Base-by-base conservation (phyloP, 305 asterid genomes). In the Vinca major region DNA sequence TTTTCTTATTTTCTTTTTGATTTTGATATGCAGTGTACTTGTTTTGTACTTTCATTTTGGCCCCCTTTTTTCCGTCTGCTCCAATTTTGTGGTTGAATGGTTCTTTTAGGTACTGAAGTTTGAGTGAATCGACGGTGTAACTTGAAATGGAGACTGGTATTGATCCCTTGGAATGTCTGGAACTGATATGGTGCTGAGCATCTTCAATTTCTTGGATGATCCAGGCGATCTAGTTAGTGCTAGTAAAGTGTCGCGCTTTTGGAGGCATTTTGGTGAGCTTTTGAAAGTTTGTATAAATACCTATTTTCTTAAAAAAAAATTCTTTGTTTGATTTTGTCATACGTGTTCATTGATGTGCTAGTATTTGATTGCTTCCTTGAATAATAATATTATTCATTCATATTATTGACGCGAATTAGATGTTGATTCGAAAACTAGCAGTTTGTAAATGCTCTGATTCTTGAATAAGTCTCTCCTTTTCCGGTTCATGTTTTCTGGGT, bases 181-280 rank as follows among this genome's bases (percentile, higher is more conserved):
- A 73, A 14, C 16, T 47, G 87, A 83, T 52, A 37, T 75, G 58
- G 67, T 61, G 58, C 48, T 40, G 19, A 63, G 44, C 39, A 68
- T 86, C 50, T 21, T 86, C 71, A 11, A 13, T 16, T 68, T 48
- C 54, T 70, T 84, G 77, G 77, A 75, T 68, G 81, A 78, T 66
- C 85, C 85, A 3, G 63, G 73, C 39, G 87, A 84, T 69, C 53
- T 86, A 37, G 16, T 78, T 36, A 80, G 84, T 47, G 87, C 82
- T 8, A 64, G 71, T 17, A 51, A 67, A 3, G 84, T 86, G 2
- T 86, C 89, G 1, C 72, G 67, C 49, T n/a, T 71, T 12, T 84
- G 89, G 89, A 82, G 66, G 50, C 71, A 45, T 54, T 73, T 77
- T 4, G 83, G 98, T 90, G 86, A 81, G 74, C 54, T 74, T 70